Percentiles rank a stretch among this genome's conserved stretches.
phyloP scores from a whole-genome alignment of 2,329 filamentous ascomycete genomes.

The Colletotrichum graminicola region DNA sequence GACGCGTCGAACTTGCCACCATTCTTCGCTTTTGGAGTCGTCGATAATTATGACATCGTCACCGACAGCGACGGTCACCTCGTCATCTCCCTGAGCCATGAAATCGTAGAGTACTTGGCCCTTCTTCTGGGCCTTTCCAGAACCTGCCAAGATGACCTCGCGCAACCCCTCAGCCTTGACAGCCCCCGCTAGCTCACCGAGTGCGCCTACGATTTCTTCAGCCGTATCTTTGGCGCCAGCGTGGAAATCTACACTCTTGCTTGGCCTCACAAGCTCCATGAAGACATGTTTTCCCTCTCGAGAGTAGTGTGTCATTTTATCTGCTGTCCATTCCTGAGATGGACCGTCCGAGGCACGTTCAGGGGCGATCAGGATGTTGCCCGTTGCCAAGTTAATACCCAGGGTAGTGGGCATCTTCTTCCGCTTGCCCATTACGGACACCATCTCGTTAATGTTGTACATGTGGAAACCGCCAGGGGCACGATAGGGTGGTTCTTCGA shows the following conservation, averaged over 20 bases:
- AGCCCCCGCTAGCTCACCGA: constrained; percentile 91
- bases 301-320: constrained; percentile 97
- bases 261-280: constrained; percentile 89
- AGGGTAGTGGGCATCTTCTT: constrained; percentile 99
- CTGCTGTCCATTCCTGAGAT: constrained; percentile 92
- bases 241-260: constrained; percentile 96
- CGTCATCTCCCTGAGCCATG: constrained; percentile 94
- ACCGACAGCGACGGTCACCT: constrained; percentile 89
- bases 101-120: constrained; percentile 95
- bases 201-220: constrained; percentile 87
- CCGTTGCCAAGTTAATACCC: constrained; percentile 91
- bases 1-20: constrained; percentile 94
- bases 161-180: constrained; percentile 84
- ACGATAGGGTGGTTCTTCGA: constrained; percentile 43
- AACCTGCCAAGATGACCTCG: constrained; percentile 86
- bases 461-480: constrained; percentile 85
- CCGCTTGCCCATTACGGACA: constrained; percentile 94
- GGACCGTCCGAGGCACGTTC: constrained; percentile 86
- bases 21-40: constrained; percentile 93
- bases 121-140: constrained; percentile 78
- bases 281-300: constrained; percentile 99
- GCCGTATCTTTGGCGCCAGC: constrained; percentile 97
- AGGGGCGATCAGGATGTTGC: constrained; percentile 89
- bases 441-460: constrained; percentile 98
- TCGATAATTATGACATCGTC: constrained; percentile 94